Conservation (phyloP, 2,329 filamentous ascomycete genomes). For the Aspergillus aculeatinus region DNA sequence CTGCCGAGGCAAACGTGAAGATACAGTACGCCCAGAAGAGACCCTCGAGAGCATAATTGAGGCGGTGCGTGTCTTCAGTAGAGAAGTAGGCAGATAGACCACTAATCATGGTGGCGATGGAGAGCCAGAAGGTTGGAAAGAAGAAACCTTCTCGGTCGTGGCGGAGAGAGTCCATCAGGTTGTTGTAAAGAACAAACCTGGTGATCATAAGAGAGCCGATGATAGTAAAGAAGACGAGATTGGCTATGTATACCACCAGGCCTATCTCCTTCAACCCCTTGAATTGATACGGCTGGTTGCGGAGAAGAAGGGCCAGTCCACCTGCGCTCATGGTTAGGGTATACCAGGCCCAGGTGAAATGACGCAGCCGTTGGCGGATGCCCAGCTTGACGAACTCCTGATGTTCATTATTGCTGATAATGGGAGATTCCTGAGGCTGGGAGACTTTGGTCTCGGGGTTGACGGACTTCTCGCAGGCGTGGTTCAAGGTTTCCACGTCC, state of each 20-base stretch:
- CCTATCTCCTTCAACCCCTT: slow-evolving; percentile 63
- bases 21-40: slow-evolving; percentile 70
- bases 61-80: slow-evolving; percentile 54
- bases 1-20: slow-evolving; percentile 59
- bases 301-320: slow-evolving; percentile 64
- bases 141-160: slow-evolving; percentile 70
- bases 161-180: slow-evolving; percentile 56
- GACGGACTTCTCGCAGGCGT: background rate
- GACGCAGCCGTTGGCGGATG: slow-evolving; percentile 34
- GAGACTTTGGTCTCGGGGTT: background rate
- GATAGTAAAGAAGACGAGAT: slow-evolving; percentile 63
- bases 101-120: slow-evolving; percentile 66
- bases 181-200: slow-evolving; percentile 62
- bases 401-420: background rate
- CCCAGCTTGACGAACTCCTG: background rate
- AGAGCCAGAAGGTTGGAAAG: slow-evolving; percentile 70
- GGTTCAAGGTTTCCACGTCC: background rate
- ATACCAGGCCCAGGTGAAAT: slow-evolving; percentile 73
- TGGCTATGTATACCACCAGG: slow-evolving; percentile 66
- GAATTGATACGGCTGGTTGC: slow-evolving; percentile 64
- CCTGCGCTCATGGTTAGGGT: slow-evolving; percentile 74
- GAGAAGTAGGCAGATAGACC: slow-evolving; percentile 67
- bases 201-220: slow-evolving; percentile 56
- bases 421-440: background rate
- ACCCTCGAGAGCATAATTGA: slow-evolving; percentile 60